phyloP scores from a whole-genome alignment of 2,329 filamentous ascomycete genomes.

The Exutisphaerella laricina region DNA sequence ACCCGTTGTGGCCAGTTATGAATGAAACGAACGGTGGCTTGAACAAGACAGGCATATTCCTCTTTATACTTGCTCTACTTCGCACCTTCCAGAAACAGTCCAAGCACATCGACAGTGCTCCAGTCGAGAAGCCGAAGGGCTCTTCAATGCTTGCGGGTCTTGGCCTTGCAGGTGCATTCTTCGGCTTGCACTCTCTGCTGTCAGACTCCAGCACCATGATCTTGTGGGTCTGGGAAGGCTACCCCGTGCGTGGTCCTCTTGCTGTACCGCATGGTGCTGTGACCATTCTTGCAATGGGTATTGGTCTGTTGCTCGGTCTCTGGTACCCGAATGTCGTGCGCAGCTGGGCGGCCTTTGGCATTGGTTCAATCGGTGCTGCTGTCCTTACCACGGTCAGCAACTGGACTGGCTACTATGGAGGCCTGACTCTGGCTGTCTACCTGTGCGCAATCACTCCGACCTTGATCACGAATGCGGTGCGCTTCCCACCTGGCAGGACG shows the following conservation, averaged over 20 bases:
- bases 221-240: slow-evolving; percentile 96
- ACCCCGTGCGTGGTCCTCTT: slow-evolving; percentile 80
- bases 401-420: slow-evolving; percentile 89
- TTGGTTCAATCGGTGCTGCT: slow-evolving; percentile 73
- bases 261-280: slow-evolving; percentile 84
- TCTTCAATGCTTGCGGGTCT: slow-evolving; percentile 67
- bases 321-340: slow-evolving; percentile 64
- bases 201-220: slow-evolving; percentile 99
- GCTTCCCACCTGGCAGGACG: slow-evolving; percentile 67
- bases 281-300: slow-evolving; percentile 81
- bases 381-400: slow-evolving; percentile 70
- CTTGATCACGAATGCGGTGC: slow-evolving; percentile 68
- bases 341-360: slow-evolving; percentile 72
- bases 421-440: slow-evolving; percentile 67
- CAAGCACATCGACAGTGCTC: slow-evolving; percentile 43
- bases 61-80: slow-evolving; percentile 70
- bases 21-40: slow-evolving; percentile 83
- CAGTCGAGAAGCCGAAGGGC: slow-evolving; percentile 53
- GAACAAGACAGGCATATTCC: slow-evolving; percentile 74
- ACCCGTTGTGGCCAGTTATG: slow-evolving; percentile 94
- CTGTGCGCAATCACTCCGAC: slow-evolving; percentile 72
- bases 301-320: slow-evolving; percentile 70
- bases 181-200: slow-evolving; percentile 83
- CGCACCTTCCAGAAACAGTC: slow-evolving; percentile 65
- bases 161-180: slow-evolving; percentile 77